These are phyloP conservation scores for Aristolochia fimbriata DNA, from an alignment of 164 flowering plant genomes.

Conservation along the genomic window DNA sequence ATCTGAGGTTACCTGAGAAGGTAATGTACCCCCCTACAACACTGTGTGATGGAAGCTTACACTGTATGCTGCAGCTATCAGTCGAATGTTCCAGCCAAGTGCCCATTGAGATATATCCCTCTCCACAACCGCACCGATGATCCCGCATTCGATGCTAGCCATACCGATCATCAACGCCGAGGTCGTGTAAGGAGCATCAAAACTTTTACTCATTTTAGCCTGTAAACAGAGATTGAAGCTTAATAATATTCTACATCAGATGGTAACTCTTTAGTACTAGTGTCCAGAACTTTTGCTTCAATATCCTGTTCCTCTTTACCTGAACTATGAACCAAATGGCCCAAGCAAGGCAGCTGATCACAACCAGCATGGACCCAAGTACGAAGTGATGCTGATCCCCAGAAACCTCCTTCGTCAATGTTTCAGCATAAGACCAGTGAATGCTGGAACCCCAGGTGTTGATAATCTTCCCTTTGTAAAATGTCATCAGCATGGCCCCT, in stretches of 20 bases:
- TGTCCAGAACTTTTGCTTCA: too few species aligned
- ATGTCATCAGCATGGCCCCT: conserved; percentile 83
- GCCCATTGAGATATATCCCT: conserved; percentile 39
- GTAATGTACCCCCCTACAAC: not conserved
- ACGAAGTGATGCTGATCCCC: conserved; percentile 33
- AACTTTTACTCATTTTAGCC: conserved; percentile 42
- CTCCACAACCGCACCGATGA: conserved; percentile 22
- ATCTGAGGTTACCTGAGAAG: too few species aligned
- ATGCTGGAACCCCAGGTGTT: conserved; percentile 39
- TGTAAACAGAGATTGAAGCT: conserved; percentile 5
- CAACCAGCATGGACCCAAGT: conserved; percentile 45
- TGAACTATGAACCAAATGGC: conserved; percentile 68
- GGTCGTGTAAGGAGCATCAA: conserved; percentile 44
- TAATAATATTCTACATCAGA: not conserved
- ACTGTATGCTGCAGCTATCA: conserved; percentile 30
- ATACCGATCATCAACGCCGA: conserved; percentile 42
- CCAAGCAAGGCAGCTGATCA: conserved; percentile 49
- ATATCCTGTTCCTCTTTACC: conserved; percentile 21
- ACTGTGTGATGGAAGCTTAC: conserved; percentile 6
- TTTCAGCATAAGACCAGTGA: conserved; percentile 52
- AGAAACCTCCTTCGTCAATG: conserved; percentile 9
- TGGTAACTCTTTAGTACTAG: not conserved
- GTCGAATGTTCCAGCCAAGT: conserved; percentile 25
- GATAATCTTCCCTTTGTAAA: conserved; percentile 57
- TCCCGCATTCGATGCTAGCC: conserved; percentile 35